Evolutionary conservation across 2,329 filamentous ascomycete genomes (phyloP), one percentile per base, ranked within the genome.

Genomic region (Bipolaris bicolor): DNA sequence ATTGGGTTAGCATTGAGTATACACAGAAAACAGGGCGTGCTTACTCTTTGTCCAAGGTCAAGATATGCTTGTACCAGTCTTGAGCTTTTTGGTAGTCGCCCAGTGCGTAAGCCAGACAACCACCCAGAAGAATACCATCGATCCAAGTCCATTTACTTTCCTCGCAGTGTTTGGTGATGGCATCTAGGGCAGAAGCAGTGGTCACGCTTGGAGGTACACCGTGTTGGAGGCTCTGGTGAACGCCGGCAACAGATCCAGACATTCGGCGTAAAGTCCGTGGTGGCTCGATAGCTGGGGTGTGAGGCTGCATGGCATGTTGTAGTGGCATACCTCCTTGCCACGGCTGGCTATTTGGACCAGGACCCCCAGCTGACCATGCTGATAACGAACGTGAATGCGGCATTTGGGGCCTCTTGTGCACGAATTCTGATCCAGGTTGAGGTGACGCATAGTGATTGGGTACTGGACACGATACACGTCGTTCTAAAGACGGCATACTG

Each of bases 41-140:
- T 75, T 75, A 84, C 79, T 82, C 80, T 55, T 80, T 73, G 72
- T 89, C 87, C 37, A 83, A 79, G 26, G 80, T 80, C 34, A 89
- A 77, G 45, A 89, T 87, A 65, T 88, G 86, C 57, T 83, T 86
- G 74, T 92, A 94, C 88, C 88, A 92, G 58, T 87, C 84, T 45
- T 90, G 76, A 15, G 90, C 89, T 62, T 91, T 89, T 60, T 90
- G 85, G 71, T 95, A 96, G 70, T 91, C 88, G 60, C 92, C 91
- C 13, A 98, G 79, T 7, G 91, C 93, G 78, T 98, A 98, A 48
- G 94, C 89, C 56, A 99, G 81, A 77, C 95, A 98, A 2, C 95
- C 95, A 37, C 90, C 92, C 6, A 98, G 81, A 37, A 98, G 81
- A 81, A 98, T 93, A 2, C 95, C 95, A 71, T 98, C 94, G 51